Evolutionary conservation across 768 basidiomycete species (phyloP), one percentile per base, ranked within the genome.

Genomic region (Phlegmacium glaucopus): DNA sequence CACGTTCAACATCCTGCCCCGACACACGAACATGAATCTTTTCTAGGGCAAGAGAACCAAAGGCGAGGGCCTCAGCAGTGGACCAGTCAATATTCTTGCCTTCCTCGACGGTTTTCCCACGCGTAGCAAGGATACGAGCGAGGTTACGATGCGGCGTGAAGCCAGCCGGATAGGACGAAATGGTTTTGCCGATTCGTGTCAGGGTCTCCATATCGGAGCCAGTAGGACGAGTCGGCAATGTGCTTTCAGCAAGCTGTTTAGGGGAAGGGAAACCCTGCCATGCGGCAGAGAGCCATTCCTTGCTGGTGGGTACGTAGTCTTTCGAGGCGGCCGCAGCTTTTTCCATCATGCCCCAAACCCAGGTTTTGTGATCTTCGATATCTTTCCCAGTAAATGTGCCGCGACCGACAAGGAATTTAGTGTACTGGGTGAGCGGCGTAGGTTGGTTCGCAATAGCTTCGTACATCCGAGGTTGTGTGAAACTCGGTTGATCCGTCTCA

Each of bases 311-410:
- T 34, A 94, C 84, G 66, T 99, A 99, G 64, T 97, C 92, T 72
- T 97, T 96, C 10, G 90, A 78, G 8, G 80, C 92, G n/a, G 79
- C 83, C n/a, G 89, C 83, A 7, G 96, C 93, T 68, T 87, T 94
- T 70, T 99, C 96, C 48, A 99, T 76, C 90, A 94, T 95, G 28
- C 93, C 92, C 94, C 93, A 96, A 3, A 99, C 96, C 96, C 96
- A 99, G 59, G 87, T 90, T 77, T 92, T 93, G 76, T 98, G 96
- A 62, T 97, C 94, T 63, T 95, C 94, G 44, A 97, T 91, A 61
- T 98, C 94, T 69, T 87, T 85, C 66, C 92, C 87, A 27, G 93
- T 94, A 67, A 99, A 99, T 1, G 94, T 93, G 22, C 87, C 87
- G 47, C 96, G 90, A 44, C 84, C 85, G 58, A 90, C 79, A 42